phyloP scores from a whole-genome alignment of 345 rosid species.

The Rhizophora apiculata region DNA sequence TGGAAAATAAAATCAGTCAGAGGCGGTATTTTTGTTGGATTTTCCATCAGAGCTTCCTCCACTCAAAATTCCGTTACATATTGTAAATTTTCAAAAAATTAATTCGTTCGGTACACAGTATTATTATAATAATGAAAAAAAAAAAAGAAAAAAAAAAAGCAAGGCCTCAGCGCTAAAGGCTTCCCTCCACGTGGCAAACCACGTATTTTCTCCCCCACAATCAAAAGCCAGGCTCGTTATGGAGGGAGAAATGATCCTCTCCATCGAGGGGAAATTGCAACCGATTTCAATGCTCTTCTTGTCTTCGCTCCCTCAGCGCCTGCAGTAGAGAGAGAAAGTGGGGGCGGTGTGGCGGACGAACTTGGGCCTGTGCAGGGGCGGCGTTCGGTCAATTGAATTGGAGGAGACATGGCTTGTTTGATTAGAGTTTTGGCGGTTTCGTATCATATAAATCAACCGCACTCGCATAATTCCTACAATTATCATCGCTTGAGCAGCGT shows the following conservation, averaged over 20 bases:
- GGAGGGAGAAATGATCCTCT: background rate
- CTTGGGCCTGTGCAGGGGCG: too few species aligned
- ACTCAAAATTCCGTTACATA: background rate
- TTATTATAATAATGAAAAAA: too few species aligned
- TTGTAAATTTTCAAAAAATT: background rate
- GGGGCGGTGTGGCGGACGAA: background rate
- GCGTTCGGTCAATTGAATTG: too few species aligned
- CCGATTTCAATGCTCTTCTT: slow-evolving; percentile 22
- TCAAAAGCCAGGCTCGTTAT: background rate
- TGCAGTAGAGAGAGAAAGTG: background rate
- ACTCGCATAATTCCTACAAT: slow-evolving; percentile 7
- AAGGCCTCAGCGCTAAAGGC: background rate
- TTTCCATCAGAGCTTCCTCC: background rate
- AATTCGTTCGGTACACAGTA: background rate
- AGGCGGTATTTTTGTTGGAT: background rate
- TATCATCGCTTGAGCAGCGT: background rate
- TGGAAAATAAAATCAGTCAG: background rate
- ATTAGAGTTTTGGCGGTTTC: slow-evolving; percentile 57
- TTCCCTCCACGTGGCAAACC: slow-evolving; percentile 12
- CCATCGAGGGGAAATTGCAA: background rate
- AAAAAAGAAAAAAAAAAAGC: background rate
- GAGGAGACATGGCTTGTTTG: slow-evolving; percentile 43
- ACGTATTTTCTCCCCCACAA: background rate
- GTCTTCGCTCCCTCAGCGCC: slow-evolving; percentile 14
- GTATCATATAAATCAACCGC: slow-evolving; percentile 37